Conservation (phyloP, 2,329 filamentous ascomycete genomes). For the Colletotrichum acutatum region DNA sequence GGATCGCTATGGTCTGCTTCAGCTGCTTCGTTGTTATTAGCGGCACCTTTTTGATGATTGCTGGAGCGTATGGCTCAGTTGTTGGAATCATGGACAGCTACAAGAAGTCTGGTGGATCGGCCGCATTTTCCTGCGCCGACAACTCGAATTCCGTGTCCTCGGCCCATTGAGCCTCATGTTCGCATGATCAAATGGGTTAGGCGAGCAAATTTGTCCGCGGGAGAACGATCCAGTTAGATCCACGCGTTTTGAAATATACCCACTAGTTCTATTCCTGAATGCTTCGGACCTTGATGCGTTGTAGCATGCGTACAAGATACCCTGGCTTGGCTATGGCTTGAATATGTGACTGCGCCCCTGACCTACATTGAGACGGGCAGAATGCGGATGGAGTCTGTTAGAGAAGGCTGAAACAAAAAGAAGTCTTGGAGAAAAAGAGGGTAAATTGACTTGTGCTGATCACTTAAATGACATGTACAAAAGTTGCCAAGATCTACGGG, state of each 20-base stretch:
- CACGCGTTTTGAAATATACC: slow-evolving; percentile 5
- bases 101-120: slow-evolving; percentile 45
- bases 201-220: background rate
- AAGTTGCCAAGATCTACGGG: background rate
- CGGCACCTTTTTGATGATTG: slow-evolving; percentile 55
- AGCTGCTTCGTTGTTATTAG: slow-evolving; percentile 43
- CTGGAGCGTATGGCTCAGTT: slow-evolving; percentile 56
- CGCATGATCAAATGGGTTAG: background rate
- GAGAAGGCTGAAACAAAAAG: background rate
- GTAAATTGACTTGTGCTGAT: background rate
- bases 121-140: slow-evolving; percentile 55
- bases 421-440: background rate
- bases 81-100: slow-evolving; percentile 51
- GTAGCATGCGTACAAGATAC: background rate
- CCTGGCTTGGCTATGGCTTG: background rate
- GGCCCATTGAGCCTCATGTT: background rate
- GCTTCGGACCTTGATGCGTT: too few relatives aligned
- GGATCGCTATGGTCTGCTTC: slow-evolving; percentile 41
- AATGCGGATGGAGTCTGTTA: too few relatives aligned
- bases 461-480: background rate
- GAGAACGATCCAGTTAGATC: background rate
- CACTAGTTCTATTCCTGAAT: slow-evolving; percentile 2
- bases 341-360: background rate
- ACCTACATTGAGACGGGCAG: background rate
- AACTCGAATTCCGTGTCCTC: slow-evolving; percentile 48